Percentiles rank a stretch among this genome's conserved stretches.
Conservation (phyloP, 257 asterid species). For the Perilla frutescens region DNA sequence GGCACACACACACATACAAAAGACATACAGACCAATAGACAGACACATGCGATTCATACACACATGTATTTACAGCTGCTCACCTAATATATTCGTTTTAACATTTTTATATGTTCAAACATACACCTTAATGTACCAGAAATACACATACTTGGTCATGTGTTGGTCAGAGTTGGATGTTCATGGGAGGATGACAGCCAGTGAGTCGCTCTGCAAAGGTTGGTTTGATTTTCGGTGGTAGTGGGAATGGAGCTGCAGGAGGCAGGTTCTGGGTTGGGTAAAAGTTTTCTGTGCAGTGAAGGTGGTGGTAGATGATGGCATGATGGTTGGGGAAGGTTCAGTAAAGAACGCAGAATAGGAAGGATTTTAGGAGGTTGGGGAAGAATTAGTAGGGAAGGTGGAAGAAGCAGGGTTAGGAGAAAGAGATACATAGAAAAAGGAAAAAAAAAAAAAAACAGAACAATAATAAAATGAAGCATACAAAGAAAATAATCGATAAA, state of each 20-base stretch:
- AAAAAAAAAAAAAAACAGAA: neutral
- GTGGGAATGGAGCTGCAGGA: neutral
- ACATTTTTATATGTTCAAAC: neutral
- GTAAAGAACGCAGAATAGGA: neutral
- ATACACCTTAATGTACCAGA: neutral
- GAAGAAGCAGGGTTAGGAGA: neutral
- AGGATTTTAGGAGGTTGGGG: neutral
- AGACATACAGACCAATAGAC: too few species aligned
- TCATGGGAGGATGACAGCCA: neutral
- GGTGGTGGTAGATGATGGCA: neutral
- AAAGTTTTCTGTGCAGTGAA: neutral
- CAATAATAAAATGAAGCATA: neutral
- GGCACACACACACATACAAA: too few species aligned
- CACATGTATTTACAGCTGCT: neutral
- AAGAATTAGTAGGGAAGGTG: neutral
- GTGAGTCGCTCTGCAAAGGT: neutral
- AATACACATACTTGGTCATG: neutral
- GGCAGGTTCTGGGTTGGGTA: neutral
- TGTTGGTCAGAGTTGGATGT: neutral
- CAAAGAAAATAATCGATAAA: neutral
- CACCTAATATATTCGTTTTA: neutral
- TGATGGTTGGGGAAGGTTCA: neutral
- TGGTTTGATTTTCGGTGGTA: neutral
- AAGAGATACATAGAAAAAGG: too few species aligned
- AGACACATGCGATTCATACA: too few species aligned